Evolutionary conservation across 108 stramenopile species (phyloP), one percentile per base, ranked within the genome.

Genomic region (Poteriospumella lacustris): DNA sequence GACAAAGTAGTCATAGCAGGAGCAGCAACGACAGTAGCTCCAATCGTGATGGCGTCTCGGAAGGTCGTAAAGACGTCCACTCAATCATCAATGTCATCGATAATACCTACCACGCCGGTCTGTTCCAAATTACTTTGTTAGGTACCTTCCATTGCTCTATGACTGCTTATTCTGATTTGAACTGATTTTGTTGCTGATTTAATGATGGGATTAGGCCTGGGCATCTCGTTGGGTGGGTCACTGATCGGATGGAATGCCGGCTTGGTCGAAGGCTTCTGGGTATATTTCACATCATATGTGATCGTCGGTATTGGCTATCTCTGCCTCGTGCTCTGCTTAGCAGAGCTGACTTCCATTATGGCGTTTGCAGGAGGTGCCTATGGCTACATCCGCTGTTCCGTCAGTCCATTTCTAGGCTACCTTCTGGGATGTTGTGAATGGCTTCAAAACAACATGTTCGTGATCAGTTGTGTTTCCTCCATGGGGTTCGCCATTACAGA

Each of bases 291-390:
- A 15, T 15, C 47, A 52, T 15, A 9, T 15, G 47, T 52, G 15
- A 15, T 52, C 15, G 47, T 52, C 19, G 47, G 47, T 52, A 15
- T 19, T 15, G 47, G 47, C 47, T 52, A 52, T 19, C 47, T 52
- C 47, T 52, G 47, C 19, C 47, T 52, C n/a, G n/a, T n/a, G n/a
- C n/a, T n/a, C n/a, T n/a, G n/a, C n/a, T n/a, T n/a, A n/a, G n/a
- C n/a, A n/a, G 47, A 52, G 15, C 47, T 52, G 47, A 52, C 47
- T 52, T 52, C 47, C 47, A 19, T 52, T 9, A 9, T 52, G 47
- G 15, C 47, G 15, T 52, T 52, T 64, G 60, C 31, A 24, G 60
- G 60, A 31, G 60, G 60, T 64, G 3, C 60, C 15, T 64, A 64
- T 64, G 60, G 60, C 28, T 64, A 31, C 36, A 34, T 64, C 29